Base-by-base conservation (phyloP, 2,329 filamentous ascomycete species). In the Colletotrichum lini region DNA sequence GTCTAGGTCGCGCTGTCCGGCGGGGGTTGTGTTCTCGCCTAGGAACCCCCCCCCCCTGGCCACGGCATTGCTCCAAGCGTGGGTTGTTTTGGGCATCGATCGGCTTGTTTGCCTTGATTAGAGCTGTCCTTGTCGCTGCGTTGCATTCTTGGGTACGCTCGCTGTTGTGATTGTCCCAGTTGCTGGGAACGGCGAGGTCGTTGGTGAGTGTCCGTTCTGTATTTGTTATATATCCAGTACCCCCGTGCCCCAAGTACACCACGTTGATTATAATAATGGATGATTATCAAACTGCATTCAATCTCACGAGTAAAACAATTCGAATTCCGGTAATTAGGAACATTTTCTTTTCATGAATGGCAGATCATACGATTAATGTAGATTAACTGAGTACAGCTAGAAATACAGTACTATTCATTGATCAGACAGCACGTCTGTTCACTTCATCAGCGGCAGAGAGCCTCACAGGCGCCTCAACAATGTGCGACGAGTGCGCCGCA, bases 41-140 rank as follows among this genome's bases (percentile, higher is more conserved):
- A 16, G 18, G 49, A 15, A 40, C 12, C 18, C 6, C 18, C n/a
- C 23, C 23, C 45, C 44, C 67, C 66, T 45, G 44, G 67, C 21
- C 56, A 67, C 26, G 26, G 63, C 50, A 57, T 5, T 59, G 62
- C 30, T 57, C 26, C 49, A 26, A 49, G 21, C 12, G 40, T 38
- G 30, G n/a, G 60, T 62, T 5, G 13, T 49, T 56, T 6, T 16
- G 4, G 40, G 54, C 6, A 56, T 18, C 66, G 47, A 56, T 67
- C 50, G 49, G 23, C 57, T 4, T 50, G n/a, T 50, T 67, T 52
- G 57, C 64, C 57, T 47, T 58, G 57, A 44, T 45, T 57, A 44
- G 49, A 61, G 67, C 67, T 61, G 40, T n/a, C 15, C 44, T 52
- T 16, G 15, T 38, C 18, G 26, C 38, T n/a, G 6, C 16, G 49